Evolutionary conservation across 306 rosid species (phyloP), one percentile per base, ranked within the genome.

Genomic region (Lathyrus aphaca): DNA sequence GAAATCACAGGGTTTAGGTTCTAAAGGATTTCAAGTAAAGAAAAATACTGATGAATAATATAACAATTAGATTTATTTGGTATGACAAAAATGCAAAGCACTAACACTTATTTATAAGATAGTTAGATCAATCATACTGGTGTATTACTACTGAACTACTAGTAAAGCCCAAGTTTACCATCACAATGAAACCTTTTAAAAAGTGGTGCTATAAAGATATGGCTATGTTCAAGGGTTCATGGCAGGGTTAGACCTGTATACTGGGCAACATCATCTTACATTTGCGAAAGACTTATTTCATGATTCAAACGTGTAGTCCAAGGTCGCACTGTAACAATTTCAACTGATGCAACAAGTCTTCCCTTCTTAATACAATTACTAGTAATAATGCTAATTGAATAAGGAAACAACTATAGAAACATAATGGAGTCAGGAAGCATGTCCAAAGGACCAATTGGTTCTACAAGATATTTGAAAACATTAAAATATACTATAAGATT

Each of bases 1-100:
- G 18, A 58, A 71, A 44, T 44, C 8, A 71, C 35, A 38, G 40
- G 77, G 23, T 61, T 37, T 37, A 15, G 70, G 53, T 37, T 2
- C 8, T 27, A 21, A 10, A 35, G 44, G 6, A 49, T 48, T 72
- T 13, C 3, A 65, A 45, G 42, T 43, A 27, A 44, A 45, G 48
- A 46, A 66, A 18, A 45, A 29, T 27, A 45, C 42, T 46, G 10
- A 29, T 46, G 44, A 66, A 29, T 66, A 15, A 29, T 15, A 66
- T 48, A 48, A 46, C 16, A 43, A 66, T 46, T 65, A 16, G 44
- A 66, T 46, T 38, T 48, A 68, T 50, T 68, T 51, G 63, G 63
- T 37, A 17, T 68, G 63, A 3, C 51, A 37, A 38, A 38, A 68
- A 51, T 13, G 35, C 27, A 21, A 23, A 21, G 40, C 59, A 67